Evolutionary conservation across 2,329 filamentous ascomycete species (phyloP).

Genomic region (Neoascochyta sp.): DNA sequence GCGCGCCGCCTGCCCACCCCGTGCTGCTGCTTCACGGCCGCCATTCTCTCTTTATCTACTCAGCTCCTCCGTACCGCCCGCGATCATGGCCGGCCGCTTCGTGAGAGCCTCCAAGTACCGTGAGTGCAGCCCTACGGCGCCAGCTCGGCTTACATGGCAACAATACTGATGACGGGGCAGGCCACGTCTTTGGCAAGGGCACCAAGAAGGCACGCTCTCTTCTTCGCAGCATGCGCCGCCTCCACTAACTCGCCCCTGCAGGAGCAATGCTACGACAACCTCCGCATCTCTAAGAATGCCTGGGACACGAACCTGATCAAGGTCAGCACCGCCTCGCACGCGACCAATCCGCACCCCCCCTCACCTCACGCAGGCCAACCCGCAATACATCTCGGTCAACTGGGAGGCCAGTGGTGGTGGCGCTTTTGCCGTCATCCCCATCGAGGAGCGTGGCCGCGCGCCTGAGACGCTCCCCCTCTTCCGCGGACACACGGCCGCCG

Average conservation of each 20-base stretch:
- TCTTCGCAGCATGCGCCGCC: not conserved
- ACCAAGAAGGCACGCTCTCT: slow-evolving; percentile 67
- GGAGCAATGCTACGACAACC: slow-evolving; percentile 98
- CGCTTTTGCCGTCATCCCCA: slow-evolving; percentile 91
- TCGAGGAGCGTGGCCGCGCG: slow-evolving; percentile 82
- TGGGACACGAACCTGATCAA: slow-evolving; percentile 99
- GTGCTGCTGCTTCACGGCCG: too few species aligned
- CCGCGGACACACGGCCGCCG: slow-evolving; percentile 89
- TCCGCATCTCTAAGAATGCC: slow-evolving; percentile 95
- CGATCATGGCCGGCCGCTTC: slow-evolving; percentile 65
- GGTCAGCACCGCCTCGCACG: slow-evolving; percentile 52
- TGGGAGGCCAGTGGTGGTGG: slow-evolving; percentile 96
- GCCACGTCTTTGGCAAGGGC: slow-evolving; percentile 95
- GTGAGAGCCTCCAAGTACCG: slow-evolving; percentile 72
- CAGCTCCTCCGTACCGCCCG: slow-evolving; percentile 3
- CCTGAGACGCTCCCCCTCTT: slow-evolving; percentile 94
- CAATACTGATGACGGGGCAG: too few species aligned
- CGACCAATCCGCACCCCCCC: slow-evolving; percentile 27
- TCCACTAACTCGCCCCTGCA: slow-evolving; percentile 28
- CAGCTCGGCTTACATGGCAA: slow-evolving; percentile 23
- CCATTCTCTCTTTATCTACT: slow-evolving; percentile 7
- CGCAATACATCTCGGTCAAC: slow-evolving; percentile 94
- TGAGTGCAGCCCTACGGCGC: slow-evolving; percentile 37
- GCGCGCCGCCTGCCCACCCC: too few species aligned
- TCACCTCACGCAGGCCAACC: slow-evolving; percentile 67